These are phyloP conservation scores for Epichloe scottii DNA, from an alignment of 2,329 filamentous ascomycete genomes.

Conservation along the genomic window DNA sequence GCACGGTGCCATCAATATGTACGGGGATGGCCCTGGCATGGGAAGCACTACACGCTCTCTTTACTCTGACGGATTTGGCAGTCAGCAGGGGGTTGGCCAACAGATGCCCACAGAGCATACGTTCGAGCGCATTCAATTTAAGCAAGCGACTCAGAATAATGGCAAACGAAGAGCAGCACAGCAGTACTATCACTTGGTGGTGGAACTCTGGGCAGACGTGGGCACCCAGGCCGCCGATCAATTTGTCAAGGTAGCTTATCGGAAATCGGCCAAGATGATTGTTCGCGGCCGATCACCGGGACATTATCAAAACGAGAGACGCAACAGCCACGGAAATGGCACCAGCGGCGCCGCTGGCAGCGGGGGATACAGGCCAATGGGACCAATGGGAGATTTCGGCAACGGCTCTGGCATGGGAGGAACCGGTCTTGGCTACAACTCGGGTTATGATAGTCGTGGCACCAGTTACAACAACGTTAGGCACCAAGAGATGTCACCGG, in stretches of 20 bases:
- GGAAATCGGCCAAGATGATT: conserved; percentile 69
- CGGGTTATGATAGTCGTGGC: conserved; percentile 16
- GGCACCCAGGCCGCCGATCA: conserved; percentile 35
- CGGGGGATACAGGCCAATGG: conserved; percentile 26
- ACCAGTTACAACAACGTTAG: conserved; percentile 29
- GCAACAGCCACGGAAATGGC: conserved; percentile 57
- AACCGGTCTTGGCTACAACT: conserved; percentile 12
- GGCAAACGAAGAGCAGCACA: conserved; percentile 82
- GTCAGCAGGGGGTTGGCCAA: conserved; percentile 18
- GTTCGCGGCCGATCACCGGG: conserved; percentile 76
- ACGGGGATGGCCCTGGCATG: conserved; percentile 22
- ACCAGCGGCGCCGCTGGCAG: conserved; percentile 51
- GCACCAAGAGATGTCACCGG: conserved; percentile 37
- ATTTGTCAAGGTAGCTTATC: conserved; percentile 59
- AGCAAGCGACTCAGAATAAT: conserved; percentile 87
- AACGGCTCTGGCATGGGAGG: conserved; percentile 25
- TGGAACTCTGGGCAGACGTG: conserved; percentile 68
- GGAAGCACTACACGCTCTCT: conserved; percentile 14
- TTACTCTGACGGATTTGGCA: conserved; percentile 31
- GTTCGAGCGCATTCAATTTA: conserved; percentile 90
- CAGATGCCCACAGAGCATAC: conserved; percentile 41
- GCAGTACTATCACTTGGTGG: conserved; percentile 84
- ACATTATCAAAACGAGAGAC: conserved; percentile 62
- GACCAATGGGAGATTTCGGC: conserved; percentile 17
- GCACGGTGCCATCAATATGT: conserved; percentile 34